Percentiles rank a stretch among this genome's conserved stretches.
Evolutionary conservation across 208 protist genomes (phyloP).

Genomic region (Crithidia bombi): DNA sequence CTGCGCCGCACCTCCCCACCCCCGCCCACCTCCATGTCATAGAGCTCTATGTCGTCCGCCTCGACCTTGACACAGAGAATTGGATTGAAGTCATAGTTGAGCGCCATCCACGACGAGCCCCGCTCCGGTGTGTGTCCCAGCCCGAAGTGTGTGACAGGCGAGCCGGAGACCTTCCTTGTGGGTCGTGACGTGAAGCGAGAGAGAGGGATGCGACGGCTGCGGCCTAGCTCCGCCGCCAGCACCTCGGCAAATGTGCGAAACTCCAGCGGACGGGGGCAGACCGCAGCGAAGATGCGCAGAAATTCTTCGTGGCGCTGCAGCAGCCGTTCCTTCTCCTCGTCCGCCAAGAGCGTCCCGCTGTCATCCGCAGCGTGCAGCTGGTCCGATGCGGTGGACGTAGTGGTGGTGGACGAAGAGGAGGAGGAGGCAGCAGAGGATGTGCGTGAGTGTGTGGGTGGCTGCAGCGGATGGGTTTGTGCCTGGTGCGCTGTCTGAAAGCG

Average conservation of each 20-base stretch:
- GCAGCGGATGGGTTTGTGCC: not conserved
- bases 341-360: not conserved
- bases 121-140: not conserved
- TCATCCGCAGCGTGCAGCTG: not conserved
- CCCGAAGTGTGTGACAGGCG: not conserved
- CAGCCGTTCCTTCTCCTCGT: constrained; percentile 14
- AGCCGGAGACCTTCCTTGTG: not conserved
- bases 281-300: constrained; percentile 14
- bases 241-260: constrained; percentile 21
- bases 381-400: not conserved
- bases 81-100: not conserved
- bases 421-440: not conserved
- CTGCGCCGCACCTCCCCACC: not conserved
- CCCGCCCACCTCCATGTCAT: not conserved
- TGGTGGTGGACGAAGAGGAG: not conserved
- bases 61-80: constrained; percentile 22
- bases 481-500: not conserved
- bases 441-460: not conserved
- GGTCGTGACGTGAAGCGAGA: not conserved
- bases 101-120: constrained; percentile 8
- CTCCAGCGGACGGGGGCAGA: constrained; percentile 25
- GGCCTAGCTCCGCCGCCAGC: not conserved
- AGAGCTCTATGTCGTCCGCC: constrained; percentile 20
- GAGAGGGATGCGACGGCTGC: not conserved
- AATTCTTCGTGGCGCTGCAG: constrained; percentile 15